These are phyloP conservation scores for Candida ponderosae DNA, from an alignment of 805 yeast species.

Conservation along the genomic window DNA sequence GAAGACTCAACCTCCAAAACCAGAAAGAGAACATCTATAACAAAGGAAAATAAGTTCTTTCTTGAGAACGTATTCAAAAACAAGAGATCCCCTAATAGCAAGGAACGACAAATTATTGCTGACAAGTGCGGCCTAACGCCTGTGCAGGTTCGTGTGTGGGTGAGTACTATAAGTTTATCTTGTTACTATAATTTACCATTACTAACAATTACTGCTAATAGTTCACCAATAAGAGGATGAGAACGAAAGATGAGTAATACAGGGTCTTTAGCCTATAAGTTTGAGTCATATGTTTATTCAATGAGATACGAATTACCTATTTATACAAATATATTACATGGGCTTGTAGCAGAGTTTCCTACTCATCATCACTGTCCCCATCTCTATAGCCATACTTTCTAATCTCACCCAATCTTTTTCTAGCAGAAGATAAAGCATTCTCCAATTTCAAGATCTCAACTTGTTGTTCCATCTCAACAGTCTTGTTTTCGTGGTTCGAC, in stretches of 20 bases:
- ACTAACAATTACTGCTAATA: constrained; percentile 1
- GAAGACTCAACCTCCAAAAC: neutral
- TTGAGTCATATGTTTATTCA: too few species aligned
- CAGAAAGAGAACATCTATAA: constrained; percentile 6
- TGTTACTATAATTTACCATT: neutral
- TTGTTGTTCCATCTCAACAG: constrained; percentile 88
- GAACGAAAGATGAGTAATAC: constrained; percentile 10
- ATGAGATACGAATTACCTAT: too few species aligned
- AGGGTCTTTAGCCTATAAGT: constrained; percentile 20
- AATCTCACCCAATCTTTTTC: constrained; percentile 79
- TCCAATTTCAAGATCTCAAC: constrained; percentile 82
- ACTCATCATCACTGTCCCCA: constrained; percentile 48
- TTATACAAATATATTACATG: too few species aligned
- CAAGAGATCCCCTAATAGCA: constrained; percentile 20
- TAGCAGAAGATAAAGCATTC: constrained; percentile 59
- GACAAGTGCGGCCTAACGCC: constrained; percentile 20
- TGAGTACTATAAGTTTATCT: constrained; percentile 10
- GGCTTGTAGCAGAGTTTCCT: neutral
- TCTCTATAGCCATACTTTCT: constrained; percentile 71
- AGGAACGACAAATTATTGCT: constrained; percentile 22
- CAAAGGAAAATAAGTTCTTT: constrained; percentile 6
- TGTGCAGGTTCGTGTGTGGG: constrained; percentile 27
- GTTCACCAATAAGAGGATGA: constrained; percentile 25
- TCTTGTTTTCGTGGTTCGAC: constrained; percentile 73
- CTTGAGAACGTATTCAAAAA: constrained; percentile 15